Evolutionary conservation across 306 rosid genomes (phyloP).

Genomic region (Cercis canadensis): DNA sequence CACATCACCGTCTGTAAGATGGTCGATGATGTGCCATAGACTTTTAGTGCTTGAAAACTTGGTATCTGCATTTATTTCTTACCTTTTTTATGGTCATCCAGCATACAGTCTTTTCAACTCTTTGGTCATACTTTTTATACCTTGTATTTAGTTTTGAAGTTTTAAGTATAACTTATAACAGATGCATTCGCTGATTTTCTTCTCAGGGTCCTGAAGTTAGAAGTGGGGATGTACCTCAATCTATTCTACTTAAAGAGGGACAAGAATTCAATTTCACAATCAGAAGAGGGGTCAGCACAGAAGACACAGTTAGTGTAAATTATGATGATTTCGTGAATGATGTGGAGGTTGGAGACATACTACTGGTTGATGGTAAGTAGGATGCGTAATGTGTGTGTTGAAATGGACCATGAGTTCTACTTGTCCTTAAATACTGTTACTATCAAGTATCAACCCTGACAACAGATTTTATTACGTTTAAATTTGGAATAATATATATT

Average conservation of each 20-base stretch:
- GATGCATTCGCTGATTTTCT: constrained; percentile 30
- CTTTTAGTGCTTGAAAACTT: background rate
- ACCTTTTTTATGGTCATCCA: background rate
- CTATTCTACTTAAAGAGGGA: constrained; percentile 74
- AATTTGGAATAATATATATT: constrained; percentile 1
- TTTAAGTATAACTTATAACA: too few species aligned
- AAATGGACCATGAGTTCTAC: constrained; percentile 20
- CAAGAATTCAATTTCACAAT: constrained; percentile 87
- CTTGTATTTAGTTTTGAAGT: constrained; percentile 18
- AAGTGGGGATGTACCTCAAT: constrained; percentile 85
- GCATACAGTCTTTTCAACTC: background rate
- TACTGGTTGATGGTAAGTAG: constrained; percentile 84
- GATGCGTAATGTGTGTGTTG: constrained; percentile 8
- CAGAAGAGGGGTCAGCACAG: constrained; percentile 76
- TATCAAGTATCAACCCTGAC: constrained; percentile 8
- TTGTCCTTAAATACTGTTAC: constrained; percentile 3
- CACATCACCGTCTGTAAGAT: too few species aligned
- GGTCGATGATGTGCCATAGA: background rate
- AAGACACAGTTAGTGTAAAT: constrained; percentile 87
- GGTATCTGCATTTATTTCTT: background rate
- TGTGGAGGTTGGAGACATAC: constrained; percentile 84
- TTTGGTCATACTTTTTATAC: background rate
- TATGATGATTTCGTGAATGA: constrained; percentile 91
- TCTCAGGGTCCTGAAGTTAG: constrained; percentile 98
- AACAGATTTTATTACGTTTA: background rate